Evolutionary conservation across 2,329 filamentous ascomycete species (phyloP).

Genomic region (Talaromyces rugulosus): DNA sequence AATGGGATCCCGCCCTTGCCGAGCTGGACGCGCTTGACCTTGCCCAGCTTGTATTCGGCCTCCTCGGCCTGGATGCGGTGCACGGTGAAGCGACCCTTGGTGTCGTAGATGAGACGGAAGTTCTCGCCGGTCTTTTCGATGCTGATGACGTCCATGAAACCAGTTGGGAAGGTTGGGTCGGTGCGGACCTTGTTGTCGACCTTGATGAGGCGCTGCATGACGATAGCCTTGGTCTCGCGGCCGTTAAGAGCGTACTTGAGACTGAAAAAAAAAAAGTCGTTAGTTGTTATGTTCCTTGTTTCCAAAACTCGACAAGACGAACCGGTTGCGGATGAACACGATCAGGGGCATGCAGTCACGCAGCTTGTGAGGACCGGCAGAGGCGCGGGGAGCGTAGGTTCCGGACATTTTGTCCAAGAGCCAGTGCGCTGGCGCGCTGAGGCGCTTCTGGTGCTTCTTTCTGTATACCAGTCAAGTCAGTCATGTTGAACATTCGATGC

Average conservation of each 20-base stretch:
- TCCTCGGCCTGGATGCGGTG: constrained; percentile 99
- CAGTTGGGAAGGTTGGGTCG: constrained; percentile 93
- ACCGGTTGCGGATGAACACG: constrained; percentile 86
- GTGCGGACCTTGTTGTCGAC: constrained; percentile 99
- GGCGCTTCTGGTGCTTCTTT: constrained; percentile 99
- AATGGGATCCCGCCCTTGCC: constrained; percentile 99
- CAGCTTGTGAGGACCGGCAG: constrained; percentile 95
- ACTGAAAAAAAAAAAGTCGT: constrained; percentile 62
- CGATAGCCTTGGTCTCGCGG: constrained; percentile 94
- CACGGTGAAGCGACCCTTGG: constrained; percentile 99
- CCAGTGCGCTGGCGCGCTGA: constrained; percentile 99
- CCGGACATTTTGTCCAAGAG: constrained; percentile 99
- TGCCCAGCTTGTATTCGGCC: constrained; percentile 99
- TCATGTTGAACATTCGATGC: constrained; percentile 10
- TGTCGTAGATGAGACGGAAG: constrained; percentile 99
- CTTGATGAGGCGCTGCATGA: constrained; percentile 99
- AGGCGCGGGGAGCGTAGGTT: constrained; percentile 67
- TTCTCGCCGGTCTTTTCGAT: constrained; percentile 99
- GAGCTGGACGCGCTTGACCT: constrained; percentile 99
- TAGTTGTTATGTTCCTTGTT: constrained; percentile 13
- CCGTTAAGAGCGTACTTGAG: constrained; percentile 99
- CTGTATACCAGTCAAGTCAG: constrained; percentile 44
- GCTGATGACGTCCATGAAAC: constrained; percentile 99
- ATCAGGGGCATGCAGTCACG: constrained; percentile 98
- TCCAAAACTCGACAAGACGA: constrained; percentile 20